Base-by-base conservation (phyloP, 441 rosid species). In the Macaranga tanarius region DNA sequence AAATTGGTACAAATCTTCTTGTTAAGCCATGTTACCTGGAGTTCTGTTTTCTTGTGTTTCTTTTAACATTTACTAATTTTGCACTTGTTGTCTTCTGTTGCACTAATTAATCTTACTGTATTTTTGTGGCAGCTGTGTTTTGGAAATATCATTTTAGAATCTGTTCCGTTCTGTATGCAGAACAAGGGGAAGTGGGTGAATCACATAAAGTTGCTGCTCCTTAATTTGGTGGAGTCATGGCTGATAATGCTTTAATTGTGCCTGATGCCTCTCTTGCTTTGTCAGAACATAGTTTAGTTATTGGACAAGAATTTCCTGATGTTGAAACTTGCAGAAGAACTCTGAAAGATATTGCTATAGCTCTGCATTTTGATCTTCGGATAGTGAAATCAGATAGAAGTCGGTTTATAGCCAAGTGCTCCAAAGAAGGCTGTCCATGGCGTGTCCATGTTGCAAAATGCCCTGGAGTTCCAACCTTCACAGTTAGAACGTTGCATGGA, bases 361-460 rank as follows among this genome's bases (percentile, higher is more conserved):
- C 97, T 47, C 73, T 90, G 70, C 99, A 94, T 81, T 94, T 94
- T 75, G 97, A 94, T 82, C 92, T 94, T 69, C 89, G 97, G 62
- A 92, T 94, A 63, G 99, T 94, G 55, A 94, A 94, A 86, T 94
- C 97, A 62, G 99, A 92, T 81, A 89, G 97, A 58, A 94, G 99
- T 77, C 84, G 97, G 34, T 94, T 94, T 79, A 94, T 94, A 67
- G 99, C 97, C 77, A 94, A 92, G 82, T 92, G 99, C 84, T 92
- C 97, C 69, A 92, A 87, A 85, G 99, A 90, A 88, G 97, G 97
- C 23, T 94, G 99, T 75, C 97, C 97, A 2, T 94, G 99, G 99
- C 97, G 99, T 73, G 88, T 94, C 70, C 99, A 94, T 80, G 97
- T 88, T 8, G 97, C 99, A 12, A 94, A 94, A 85, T 92, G 97